Evolutionary conservation across 371 early-diverging fungal genomes (phyloP).

Genomic region (Rhizoclosmatium hyalinum): DNA sequence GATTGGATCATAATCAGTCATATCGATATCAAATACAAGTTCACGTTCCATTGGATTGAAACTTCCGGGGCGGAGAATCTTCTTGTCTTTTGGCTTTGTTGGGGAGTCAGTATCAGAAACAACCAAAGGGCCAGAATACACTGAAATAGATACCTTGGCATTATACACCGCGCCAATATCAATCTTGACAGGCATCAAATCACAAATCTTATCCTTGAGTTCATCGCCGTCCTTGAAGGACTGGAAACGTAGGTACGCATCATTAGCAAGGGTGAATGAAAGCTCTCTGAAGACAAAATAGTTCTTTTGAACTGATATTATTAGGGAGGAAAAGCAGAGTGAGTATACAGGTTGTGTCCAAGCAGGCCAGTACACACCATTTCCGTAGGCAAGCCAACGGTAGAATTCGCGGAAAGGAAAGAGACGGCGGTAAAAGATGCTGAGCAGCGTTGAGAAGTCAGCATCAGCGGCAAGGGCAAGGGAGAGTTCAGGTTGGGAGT

Average conservation of each 20-base stretch:
- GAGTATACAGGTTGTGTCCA: background rate
- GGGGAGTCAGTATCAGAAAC: conserved; percentile 1
- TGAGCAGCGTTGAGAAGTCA: conserved; percentile 29
- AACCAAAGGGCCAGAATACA: background rate
- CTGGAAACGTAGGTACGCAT: conserved; percentile 88
- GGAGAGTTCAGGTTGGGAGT: background rate
- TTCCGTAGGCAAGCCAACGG: conserved; percentile 85
- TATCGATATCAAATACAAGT: conserved; percentile 99
- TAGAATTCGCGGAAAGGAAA: conserved; percentile 85
- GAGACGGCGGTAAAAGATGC: conserved; percentile 77
- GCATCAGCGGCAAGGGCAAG: background rate
- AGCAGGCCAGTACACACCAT: conserved; percentile 49
- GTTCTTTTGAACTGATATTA: conserved; percentile 45
- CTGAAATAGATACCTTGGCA: conserved; percentile 55
- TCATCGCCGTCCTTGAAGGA: conserved; percentile 78
- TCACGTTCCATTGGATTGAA: conserved; percentile 88
- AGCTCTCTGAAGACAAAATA: conserved; percentile 91
- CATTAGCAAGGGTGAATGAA: conserved; percentile 82
- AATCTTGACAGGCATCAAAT: conserved; percentile 86
- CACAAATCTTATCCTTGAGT: conserved; percentile 77
- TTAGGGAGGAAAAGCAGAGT: background rate
- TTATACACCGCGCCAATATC: conserved; percentile 98
- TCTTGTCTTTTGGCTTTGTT: conserved; percentile 79
- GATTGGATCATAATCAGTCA: conserved; percentile 99
- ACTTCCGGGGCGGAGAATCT: conserved; percentile 71